phyloP scores from a whole-genome alignment of 345 rosid genomes.

The Physaria fendleri region DNA sequence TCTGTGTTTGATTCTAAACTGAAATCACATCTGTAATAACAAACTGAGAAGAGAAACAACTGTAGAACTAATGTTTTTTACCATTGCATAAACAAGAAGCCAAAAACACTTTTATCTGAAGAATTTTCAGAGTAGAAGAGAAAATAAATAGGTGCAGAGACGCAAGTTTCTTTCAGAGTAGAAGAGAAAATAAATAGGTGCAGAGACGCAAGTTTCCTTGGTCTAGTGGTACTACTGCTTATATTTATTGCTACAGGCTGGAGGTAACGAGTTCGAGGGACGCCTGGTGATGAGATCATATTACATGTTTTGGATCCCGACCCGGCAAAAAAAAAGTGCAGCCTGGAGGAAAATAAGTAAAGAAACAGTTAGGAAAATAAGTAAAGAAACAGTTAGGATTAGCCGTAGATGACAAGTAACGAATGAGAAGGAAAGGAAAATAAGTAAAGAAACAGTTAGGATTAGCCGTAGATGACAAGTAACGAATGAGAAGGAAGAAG shows the following conservation, averaged over 20 bases:
- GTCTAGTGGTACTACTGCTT: too few species aligned
- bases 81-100: slow-evolving; percentile 7
- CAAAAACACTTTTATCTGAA: not conserved
- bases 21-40: slow-evolving; percentile 30
- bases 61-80: slow-evolving; percentile 23
- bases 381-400: slow-evolving; percentile 10
- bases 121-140: not conserved
- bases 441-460: too few species aligned
- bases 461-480: slow-evolving; percentile 38
- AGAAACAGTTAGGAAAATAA: slow-evolving; percentile 17
- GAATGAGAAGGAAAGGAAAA: slow-evolving; percentile 15
- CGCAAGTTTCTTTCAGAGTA: too few species aligned
- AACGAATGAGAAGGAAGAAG: slow-evolving; percentile 19
- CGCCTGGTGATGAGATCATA: too few species aligned
- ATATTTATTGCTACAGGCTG: too few species aligned
- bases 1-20: slow-evolving; percentile 30
- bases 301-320: too few species aligned
- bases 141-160: too few species aligned
- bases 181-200: not conserved
- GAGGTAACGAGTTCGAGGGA: too few species aligned
- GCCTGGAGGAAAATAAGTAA: too few species aligned
- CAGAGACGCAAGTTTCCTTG: not conserved
- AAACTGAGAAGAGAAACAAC: slow-evolving; percentile 33
- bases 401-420: slow-evolving; percentile 41
- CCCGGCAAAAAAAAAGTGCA: too few species aligned